Base-by-base conservation (phyloP, 202 grass and related monocot genomes). In the Carex sylvatica region DNA sequence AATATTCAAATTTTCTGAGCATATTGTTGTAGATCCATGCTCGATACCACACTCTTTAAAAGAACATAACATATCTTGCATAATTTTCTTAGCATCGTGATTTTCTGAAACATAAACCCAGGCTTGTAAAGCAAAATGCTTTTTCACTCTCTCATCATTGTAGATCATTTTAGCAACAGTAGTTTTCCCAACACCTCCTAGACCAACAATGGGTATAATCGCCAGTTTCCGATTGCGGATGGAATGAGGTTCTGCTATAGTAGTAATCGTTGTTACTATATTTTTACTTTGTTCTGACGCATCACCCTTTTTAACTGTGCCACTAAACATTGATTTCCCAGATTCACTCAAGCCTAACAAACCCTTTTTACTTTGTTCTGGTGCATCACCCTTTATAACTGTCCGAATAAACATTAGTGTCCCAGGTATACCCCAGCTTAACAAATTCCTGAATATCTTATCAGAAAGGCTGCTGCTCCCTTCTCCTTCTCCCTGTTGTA, bases 121-220 rank as follows among this genome's bases (percentile, higher is more conserved):
- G 1, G 22, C 51, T 31, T 9, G 6, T 20, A 10, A 1, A 24
- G 38, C 20, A 76, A 76, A 76, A 2, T 1, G 9, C 19, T 76
- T 1, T 46, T 15, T 54, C 12, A 51, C 19, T 51, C 9, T 30
- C 1, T 14, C 2, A 14, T 55, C 6, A 0, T 75, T 75, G 40
- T 49, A 75, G 24, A 75, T 13, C 1, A 5, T 24, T 51, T 75
- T 10, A 31, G 71, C 71, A 49, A 75, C 13, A 2, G 46, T 13
- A 20, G 71, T 75, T 75, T 75, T 75, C 2, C 71, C 71, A 14
- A 75, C 44, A 2, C 71, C 71, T 2, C 71, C 71, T 0, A 75
- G 5, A 6, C 71, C 71, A 31, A 30, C 19, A 51, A 75, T 55
- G 28, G 71, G 42, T 0, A 75, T 2, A 18, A 75, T 6, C 0